A percentile compares a stretch with the other conserved stretches of the same genome.
Evolutionary conservation across 768 basidiomycete species (phyloP).

Genomic region (Lentinula guzmanii): DNA sequence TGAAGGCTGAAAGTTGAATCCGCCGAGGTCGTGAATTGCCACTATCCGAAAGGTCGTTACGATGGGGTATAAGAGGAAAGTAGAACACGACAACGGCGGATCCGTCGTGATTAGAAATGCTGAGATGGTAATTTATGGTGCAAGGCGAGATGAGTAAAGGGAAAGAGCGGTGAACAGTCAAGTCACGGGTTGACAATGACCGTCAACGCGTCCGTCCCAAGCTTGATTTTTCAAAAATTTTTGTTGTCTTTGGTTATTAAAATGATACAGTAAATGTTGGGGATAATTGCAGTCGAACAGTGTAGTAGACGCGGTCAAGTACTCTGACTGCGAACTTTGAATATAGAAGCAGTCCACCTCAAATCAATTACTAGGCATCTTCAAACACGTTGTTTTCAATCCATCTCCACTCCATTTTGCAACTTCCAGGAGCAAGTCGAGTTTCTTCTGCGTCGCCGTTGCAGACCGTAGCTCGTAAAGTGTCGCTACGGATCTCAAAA

Average conservation of each 20-base stretch:
- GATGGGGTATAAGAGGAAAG: slow-evolving; percentile 37
- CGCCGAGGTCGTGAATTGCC: slow-evolving; percentile 40
- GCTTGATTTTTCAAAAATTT: too few species aligned
- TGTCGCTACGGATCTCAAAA: slow-evolving; percentile 45
- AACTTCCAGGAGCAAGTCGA: slow-evolving; percentile 65
- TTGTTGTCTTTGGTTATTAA: too few species aligned
- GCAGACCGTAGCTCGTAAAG: slow-evolving; percentile 77
- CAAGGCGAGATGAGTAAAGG: background rate
- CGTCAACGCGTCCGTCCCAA: background rate
- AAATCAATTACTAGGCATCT: slow-evolving; percentile 58
- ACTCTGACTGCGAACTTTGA: too few species aligned
- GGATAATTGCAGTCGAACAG: too few species aligned
- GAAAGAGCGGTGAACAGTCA: background rate
- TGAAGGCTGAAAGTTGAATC: slow-evolving; percentile 29
- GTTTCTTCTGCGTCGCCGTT: slow-evolving; percentile 70
- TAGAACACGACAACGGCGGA: slow-evolving; percentile 43
- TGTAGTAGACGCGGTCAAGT: too few species aligned
- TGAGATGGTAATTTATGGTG: background rate
- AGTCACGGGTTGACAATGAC: background rate
- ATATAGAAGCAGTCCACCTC: too few species aligned
- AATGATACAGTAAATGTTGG: too few species aligned
- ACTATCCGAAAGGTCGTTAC: slow-evolving; percentile 31
- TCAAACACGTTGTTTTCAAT: slow-evolving; percentile 67
- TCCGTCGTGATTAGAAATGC: slow-evolving; percentile 16
- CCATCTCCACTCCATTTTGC: slow-evolving; percentile 88